These are phyloP conservation scores for Dipteronia sinensis DNA, from an alignment of 345 rosid genomes.

Conservation along the genomic window DNA sequence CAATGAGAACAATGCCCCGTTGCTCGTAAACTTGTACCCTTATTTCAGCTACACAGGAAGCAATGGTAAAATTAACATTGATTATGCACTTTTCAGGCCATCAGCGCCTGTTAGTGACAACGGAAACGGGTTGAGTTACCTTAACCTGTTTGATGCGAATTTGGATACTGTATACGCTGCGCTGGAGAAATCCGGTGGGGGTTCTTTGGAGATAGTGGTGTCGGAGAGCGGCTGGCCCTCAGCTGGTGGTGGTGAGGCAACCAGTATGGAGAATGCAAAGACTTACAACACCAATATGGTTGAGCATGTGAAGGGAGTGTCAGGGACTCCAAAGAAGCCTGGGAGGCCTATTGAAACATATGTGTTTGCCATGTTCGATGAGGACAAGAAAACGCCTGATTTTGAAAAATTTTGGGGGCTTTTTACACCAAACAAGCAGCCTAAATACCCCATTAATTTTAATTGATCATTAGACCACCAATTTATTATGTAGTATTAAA, in stretches of 20 bases:
- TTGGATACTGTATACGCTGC: constrained; percentile 55
- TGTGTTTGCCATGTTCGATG: constrained; percentile 63
- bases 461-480: background rate
- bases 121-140: constrained; percentile 25
- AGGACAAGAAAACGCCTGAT: constrained; percentile 47
- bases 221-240: constrained; percentile 75
- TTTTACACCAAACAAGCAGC: constrained; percentile 46
- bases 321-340: constrained; percentile 50
- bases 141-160: constrained; percentile 58
- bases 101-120: constrained; percentile 25
- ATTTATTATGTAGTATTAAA: too few species aligned
- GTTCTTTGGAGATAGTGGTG: constrained; percentile 51
- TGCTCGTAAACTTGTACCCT: constrained; percentile 43
- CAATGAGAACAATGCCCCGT: constrained; percentile 34
- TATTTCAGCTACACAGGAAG: constrained; percentile 32
- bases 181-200: constrained; percentile 51
- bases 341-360: constrained; percentile 60
- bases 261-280: constrained; percentile 49
- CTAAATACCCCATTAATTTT: constrained; percentile 51
- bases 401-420: constrained; percentile 58
- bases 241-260: constrained; percentile 49
- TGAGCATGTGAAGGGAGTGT: constrained; percentile 48
- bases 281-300: constrained; percentile 54
- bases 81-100: constrained; percentile 44
- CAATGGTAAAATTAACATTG: constrained; percentile 32